Evolutionary conservation across 768 basidiomycete species (phyloP).

Genomic region (Artomyces pyxidatus): DNA sequence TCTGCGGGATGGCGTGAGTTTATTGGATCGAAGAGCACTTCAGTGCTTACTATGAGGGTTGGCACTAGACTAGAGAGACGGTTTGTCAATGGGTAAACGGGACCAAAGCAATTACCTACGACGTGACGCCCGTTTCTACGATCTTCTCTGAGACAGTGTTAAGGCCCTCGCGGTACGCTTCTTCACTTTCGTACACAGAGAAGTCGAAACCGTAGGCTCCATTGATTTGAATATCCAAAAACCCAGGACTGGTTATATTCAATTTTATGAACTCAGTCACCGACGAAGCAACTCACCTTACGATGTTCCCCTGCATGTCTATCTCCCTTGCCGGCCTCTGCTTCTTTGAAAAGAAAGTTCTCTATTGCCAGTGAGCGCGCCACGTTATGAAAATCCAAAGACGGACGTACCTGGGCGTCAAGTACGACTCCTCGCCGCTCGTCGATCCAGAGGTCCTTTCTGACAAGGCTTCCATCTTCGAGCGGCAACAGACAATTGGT

Average conservation of each 20-base stretch:
- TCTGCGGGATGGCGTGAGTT: constrained; percentile 32
- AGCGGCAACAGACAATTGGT: constrained; percentile 77
- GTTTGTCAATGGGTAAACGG: not conserved
- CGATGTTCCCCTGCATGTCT: constrained; percentile 68
- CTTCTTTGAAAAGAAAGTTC: constrained; percentile 56
- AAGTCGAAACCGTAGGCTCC: constrained; percentile 87
- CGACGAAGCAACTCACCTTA: constrained; percentile 39
- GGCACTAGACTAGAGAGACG: constrained; percentile 19
- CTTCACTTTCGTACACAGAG: constrained; percentile 69
- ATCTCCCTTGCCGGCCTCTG: constrained; percentile 56
- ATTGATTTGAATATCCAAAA: constrained; percentile 85
- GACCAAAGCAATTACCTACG: constrained; percentile 40
- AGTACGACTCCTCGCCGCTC: constrained; percentile 64
- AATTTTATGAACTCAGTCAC: not conserved
- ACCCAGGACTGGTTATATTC: constrained; percentile 55
- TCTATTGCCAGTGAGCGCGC: constrained; percentile 29
- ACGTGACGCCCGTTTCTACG: constrained; percentile 82
- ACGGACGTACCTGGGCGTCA: constrained; percentile 54
- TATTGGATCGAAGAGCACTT: not conserved
- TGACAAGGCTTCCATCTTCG: constrained; percentile 69
- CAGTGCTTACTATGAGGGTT: constrained; percentile 51
- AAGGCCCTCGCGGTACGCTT: constrained; percentile 60
- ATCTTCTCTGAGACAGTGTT: constrained; percentile 67
- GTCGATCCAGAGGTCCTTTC: constrained; percentile 80
- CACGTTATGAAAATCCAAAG: not conserved